phyloP scores from a whole-genome alignment of 768 basidiomycete genomes.

The Filobasidium floriforme region DNA sequence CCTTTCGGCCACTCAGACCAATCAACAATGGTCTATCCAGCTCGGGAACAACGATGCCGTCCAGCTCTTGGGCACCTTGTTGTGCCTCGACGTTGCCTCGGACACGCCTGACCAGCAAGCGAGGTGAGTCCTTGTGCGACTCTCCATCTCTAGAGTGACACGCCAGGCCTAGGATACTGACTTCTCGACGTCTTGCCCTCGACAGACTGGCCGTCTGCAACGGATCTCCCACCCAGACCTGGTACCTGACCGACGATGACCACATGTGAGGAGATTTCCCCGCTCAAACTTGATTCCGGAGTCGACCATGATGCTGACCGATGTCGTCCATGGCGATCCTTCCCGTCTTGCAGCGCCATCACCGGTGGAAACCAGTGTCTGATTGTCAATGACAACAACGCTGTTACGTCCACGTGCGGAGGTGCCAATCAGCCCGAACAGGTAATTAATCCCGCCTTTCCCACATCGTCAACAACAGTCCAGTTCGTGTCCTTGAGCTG shows the following conservation, averaged over 20 bases:
- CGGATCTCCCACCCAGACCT: constrained; percentile 24
- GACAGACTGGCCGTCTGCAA: constrained; percentile 18
- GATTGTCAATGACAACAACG: constrained; percentile 13
- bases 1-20: constrained; percentile 19
- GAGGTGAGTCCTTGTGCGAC: constrained; percentile 5
- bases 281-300: background rate
- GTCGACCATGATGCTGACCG: background rate
- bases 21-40: constrained; percentile 30
- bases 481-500: background rate
- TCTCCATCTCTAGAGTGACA: background rate
- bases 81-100: constrained; percentile 26
- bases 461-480: too few relatives aligned
- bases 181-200: background rate
- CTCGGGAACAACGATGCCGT: constrained; percentile 30
- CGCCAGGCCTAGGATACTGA: background rate
- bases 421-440: constrained; percentile 17
- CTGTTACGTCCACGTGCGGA: constrained; percentile 25
- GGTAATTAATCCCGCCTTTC: background rate
- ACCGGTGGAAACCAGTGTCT: constrained; percentile 30
- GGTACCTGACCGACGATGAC: constrained; percentile 28
- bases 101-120: constrained; percentile 12
- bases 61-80: constrained; percentile 24
- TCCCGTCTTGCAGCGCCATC: constrained; percentile 1
- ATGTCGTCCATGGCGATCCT: background rate
- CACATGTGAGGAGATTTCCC: constrained; percentile 23